Conservation (phyloP, 768 basidiomycete species). For the Phanerochaete carnosa region DNA sequence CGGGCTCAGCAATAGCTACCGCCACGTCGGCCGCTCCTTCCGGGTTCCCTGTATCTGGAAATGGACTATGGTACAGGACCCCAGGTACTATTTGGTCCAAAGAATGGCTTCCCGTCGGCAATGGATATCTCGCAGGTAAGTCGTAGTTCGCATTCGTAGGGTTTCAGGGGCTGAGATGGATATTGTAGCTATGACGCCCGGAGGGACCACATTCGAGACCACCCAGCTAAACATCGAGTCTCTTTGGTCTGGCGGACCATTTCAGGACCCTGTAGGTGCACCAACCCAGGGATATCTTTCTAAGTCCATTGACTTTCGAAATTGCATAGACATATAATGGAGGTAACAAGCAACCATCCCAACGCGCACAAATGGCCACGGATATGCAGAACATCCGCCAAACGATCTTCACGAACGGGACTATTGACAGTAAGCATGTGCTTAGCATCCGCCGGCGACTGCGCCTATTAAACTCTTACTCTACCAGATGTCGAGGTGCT, state of each 20-base stretch:
- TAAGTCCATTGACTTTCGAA: background rate
- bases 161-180: background rate
- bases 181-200: slow-evolving; percentile 57
- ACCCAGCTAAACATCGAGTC: slow-evolving; percentile 75
- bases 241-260: slow-evolving; percentile 74
- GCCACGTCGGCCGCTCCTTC: slow-evolving; percentile 24
- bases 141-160: background rate
- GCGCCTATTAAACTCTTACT: background rate
- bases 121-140: slow-evolving; percentile 66
- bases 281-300: background rate
- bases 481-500: slow-evolving; percentile 51
- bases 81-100: slow-evolving; percentile 53
- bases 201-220: slow-evolving; percentile 55
- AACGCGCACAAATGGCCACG: slow-evolving; percentile 40
- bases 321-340: slow-evolving; percentile 58
- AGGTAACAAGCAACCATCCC: slow-evolving; percentile 54
- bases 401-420: slow-evolving; percentile 59
- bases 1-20: background rate
- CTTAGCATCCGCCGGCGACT: background rate
- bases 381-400: slow-evolving; percentile 53
- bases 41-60: slow-evolving; percentile 69
- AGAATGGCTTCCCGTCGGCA: slow-evolving; percentile 68
- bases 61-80: slow-evolving; percentile 67
- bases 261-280: slow-evolving; percentile 52
- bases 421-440: slow-evolving; percentile 47